phyloP scores from a whole-genome alignment of 495 filamentous ascomycete genomes.

The Penicillium taxi region DNA sequence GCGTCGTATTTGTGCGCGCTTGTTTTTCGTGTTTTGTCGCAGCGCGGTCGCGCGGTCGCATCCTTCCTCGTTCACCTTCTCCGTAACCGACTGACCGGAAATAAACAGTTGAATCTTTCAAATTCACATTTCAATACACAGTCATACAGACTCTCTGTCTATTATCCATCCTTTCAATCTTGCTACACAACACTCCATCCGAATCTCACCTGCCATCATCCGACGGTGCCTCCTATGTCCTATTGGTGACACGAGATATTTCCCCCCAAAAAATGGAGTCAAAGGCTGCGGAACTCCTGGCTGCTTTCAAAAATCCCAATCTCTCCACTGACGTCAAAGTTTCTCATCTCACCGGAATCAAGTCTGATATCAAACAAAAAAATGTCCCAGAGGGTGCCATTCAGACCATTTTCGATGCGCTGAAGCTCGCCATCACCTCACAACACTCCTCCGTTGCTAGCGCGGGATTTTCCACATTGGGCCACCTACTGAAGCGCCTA shows the following conservation, averaged over 20 bases:
- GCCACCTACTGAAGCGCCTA: constrained; percentile 76
- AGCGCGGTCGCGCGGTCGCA: constrained; percentile 1
- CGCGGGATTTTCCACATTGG: constrained; percentile 75
- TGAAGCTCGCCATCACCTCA: constrained; percentile 59
- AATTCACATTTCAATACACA: too few species aligned
- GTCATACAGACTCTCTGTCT: too few species aligned
- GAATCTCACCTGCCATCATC: not conserved
- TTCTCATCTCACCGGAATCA: constrained; percentile 59
- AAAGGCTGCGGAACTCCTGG: constrained; percentile 50
- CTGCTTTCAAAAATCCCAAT: constrained; percentile 58
- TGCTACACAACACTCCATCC: not conserved
- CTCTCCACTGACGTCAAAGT: constrained; percentile 63
- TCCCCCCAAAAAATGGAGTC: constrained; percentile 30
- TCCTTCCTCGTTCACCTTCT: not conserved
- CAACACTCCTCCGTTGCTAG: constrained; percentile 60
- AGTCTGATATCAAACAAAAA: constrained; percentile 81
- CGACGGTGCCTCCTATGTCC: constrained; percentile 13
- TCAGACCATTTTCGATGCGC: constrained; percentile 62
- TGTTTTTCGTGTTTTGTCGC: not conserved
- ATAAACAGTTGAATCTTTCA: not conserved
- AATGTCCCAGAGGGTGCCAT: constrained; percentile 72
- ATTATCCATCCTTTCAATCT: too few species aligned
- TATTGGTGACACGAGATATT: constrained; percentile 6
- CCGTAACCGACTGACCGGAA: not conserved
- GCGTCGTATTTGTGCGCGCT: not conserved